These are phyloP conservation scores for Cephalotrichum gorgonifer DNA, from an alignment of 2,329 filamentous ascomycete genomes.

Conservation along the genomic window DNA sequence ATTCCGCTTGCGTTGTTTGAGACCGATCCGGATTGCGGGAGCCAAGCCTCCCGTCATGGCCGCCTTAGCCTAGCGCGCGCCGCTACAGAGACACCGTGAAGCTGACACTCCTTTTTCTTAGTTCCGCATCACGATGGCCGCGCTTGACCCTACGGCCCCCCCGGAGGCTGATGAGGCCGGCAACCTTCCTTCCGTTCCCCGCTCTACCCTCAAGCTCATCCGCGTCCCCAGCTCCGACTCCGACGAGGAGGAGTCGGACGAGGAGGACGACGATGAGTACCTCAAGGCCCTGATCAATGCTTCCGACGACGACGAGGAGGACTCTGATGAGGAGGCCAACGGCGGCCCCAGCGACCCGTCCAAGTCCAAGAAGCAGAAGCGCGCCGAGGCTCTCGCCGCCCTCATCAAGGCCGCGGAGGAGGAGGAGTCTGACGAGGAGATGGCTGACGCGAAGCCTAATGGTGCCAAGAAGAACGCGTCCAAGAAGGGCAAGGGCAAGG, in stretches of 20 bases:
- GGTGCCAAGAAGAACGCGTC: constrained; percentile 45
- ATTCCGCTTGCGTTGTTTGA: not conserved
- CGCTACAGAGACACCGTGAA: not conserved
- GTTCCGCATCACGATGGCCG: constrained; percentile 98
- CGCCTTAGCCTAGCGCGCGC: too few species aligned
- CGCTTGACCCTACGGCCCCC: constrained; percentile 79
- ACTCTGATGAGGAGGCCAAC: constrained; percentile 60
- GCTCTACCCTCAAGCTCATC: constrained; percentile 85
- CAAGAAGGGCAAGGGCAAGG: constrained; percentile 63
- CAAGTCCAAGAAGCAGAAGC: constrained; percentile 74
- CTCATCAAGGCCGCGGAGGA: constrained; percentile 44
- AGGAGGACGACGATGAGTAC: constrained; percentile 58
- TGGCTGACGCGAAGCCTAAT: constrained; percentile 58
- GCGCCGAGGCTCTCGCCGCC: constrained; percentile 67
- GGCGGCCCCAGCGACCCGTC: constrained; percentile 84
- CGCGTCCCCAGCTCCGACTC: constrained; percentile 55
- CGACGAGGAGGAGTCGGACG: constrained; percentile 40
- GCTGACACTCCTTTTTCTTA: constrained; percentile 28
- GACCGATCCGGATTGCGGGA: too few species aligned
- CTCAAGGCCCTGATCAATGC: constrained; percentile 40
- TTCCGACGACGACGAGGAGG: constrained; percentile 41
- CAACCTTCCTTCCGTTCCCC: constrained; percentile 51
- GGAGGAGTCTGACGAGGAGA: constrained; percentile 50
- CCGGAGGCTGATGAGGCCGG: constrained; percentile 54
- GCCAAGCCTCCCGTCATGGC: too few species aligned